Evolutionary conservation across 176 grass and related monocot species (phyloP).

Genomic region (Puccinellia tenuiflora): DNA sequence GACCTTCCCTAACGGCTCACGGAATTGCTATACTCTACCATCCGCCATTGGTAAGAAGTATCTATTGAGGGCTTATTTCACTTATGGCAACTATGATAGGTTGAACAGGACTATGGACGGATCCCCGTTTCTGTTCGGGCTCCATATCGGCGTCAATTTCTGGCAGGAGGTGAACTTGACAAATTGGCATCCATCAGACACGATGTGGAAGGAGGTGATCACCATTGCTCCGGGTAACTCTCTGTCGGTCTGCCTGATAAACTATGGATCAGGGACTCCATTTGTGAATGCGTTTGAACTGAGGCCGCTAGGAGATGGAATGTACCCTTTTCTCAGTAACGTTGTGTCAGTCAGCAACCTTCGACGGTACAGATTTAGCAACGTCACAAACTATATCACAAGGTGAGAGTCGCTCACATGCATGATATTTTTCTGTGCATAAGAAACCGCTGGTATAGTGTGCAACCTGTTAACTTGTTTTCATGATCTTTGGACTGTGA

Average conservation of each 20-base stretch:
- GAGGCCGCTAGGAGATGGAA: not conserved
- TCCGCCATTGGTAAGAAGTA: too few relatives aligned
- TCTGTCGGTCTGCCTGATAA: not conserved
- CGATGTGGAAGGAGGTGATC: not conserved
- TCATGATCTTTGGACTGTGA: not conserved
- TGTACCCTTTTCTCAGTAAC: not conserved
- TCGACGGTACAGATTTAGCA: too few relatives aligned
- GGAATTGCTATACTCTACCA: too few relatives aligned
- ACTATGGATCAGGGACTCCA: not conserved
- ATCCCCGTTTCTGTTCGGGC: too few relatives aligned
- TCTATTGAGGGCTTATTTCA: too few relatives aligned
- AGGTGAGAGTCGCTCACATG: not conserved
- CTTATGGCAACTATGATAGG: too few relatives aligned
- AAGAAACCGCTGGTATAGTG: too few relatives aligned
- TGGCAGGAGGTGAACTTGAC: not conserved
- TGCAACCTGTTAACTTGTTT: too few relatives aligned
- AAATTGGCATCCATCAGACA: rapidly evolving
- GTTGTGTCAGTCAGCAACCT: not conserved
- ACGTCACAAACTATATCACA: not conserved
- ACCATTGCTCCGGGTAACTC: not conserved
- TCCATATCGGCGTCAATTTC: too few relatives aligned
- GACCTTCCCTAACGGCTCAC: too few relatives aligned
- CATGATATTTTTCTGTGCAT: too few relatives aligned
- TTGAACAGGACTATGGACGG: too few relatives aligned
- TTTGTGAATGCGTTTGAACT: not conserved